A percentile compares a stretch with the other conserved stretches of the same genome.
Conservation (phyloP, 306 rosid species). For the Cicer bijugum region DNA sequence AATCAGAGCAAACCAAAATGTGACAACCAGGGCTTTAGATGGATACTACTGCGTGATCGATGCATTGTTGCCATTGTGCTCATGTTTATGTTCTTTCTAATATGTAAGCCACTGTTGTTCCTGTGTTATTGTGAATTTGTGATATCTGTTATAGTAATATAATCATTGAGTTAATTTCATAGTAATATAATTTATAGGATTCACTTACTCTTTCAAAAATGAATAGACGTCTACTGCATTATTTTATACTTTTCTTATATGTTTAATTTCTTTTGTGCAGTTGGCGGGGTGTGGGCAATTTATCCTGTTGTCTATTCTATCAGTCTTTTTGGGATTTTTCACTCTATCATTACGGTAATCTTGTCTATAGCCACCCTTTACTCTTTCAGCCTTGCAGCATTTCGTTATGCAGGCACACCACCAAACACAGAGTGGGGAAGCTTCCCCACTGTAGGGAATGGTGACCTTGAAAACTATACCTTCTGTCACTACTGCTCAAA, state of each 20-base stretch:
- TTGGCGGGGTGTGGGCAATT: conserved; percentile 90
- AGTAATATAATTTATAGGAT: not conserved
- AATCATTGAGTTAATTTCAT: not conserved
- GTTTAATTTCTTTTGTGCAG: conserved; percentile 53
- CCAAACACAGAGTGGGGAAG: conserved; percentile 77
- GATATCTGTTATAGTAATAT: not conserved
- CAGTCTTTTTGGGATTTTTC: conserved; percentile 68
- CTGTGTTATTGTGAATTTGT: too few relatives aligned
- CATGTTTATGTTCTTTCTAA: conserved; percentile 75
- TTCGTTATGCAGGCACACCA: conserved; percentile 81
- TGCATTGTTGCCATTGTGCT: conserved; percentile 68
- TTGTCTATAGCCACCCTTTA: conserved; percentile 70
- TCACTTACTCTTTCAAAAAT: conserved; percentile 17
- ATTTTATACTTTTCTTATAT: conserved; percentile 31
- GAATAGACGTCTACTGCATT: conserved; percentile 9
- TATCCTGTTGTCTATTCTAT: conserved; percentile 67
- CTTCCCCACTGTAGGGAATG: conserved; percentile 82
- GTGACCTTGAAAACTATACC: conserved; percentile 80
- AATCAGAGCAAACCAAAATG: conserved; percentile 56
- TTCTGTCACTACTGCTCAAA: conserved; percentile 79
- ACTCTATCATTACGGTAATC: conserved; percentile 56
- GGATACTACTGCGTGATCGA: conserved; percentile 80
- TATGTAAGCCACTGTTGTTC: conserved; percentile 62
- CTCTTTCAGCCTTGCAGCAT: conserved; percentile 74
- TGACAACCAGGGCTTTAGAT: conserved; percentile 54